Base-by-base conservation (phyloP, 108 stramenopile species). In the Parietichytrium sp. region DNA sequence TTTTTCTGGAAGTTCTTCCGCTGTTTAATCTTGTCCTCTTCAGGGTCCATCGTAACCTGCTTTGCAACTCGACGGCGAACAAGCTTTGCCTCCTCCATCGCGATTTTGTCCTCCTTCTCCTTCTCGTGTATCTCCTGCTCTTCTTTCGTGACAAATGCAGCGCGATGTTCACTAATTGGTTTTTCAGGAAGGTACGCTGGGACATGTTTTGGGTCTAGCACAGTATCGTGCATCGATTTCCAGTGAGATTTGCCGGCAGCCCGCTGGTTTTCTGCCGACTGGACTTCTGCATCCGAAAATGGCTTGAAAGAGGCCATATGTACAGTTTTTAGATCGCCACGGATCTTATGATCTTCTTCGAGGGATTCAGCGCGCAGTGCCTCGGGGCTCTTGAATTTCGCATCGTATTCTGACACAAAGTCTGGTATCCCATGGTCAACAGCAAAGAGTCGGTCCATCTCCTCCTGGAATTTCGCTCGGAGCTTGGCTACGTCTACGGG, bases 401-500 rank as follows among this genome's bases (percentile, higher is more conserved):
- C 61, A 25, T 72, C 61, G 61, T 72, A 72, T 25, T 72, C 61
- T 6, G 61, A 72, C 38, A 72, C 61, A n/a, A n/a, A n/a, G 38
- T 2, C 29, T n/a, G 61, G 61, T 6, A 8, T 27, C 6, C 12
- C 42, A 15, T 72, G 38, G 4, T 72, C 61, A 20, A 1, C 20
- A n/a, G 18, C 25, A 42, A 45, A 42, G 20, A 72, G 18, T n/a
- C 61, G 61, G 61, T 42, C 45, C 61, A 72, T 72, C 42, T 72
- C 61, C 33, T 72, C 42, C 6, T 72, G 29, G 45, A 72, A 72
- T 7, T 31, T 42, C 10, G 6, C 10, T 16, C 61, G 61, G 38
- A 72, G 36, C n/a, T 42, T 33, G 6, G 33, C 61, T 10, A 72
- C 38, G 61, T 72, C 61, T 10, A 72, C 15, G 8, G 61, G 61